phyloP scores from a whole-genome alignment of 768 basidiomycete genomes.

The Leucosporidium yakuticum region DNA sequence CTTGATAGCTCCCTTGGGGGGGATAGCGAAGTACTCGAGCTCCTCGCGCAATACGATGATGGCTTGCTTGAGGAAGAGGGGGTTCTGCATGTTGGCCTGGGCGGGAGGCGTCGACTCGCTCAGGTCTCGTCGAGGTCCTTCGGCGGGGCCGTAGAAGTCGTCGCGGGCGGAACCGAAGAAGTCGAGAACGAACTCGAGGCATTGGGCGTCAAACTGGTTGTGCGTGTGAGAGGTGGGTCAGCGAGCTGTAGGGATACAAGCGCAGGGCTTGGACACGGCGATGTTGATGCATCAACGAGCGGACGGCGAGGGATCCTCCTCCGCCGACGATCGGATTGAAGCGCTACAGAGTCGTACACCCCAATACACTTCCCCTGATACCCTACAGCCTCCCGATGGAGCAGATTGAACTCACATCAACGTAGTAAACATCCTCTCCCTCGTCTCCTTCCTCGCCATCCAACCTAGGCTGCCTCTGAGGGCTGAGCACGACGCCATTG shows the following conservation, averaged over 20 bases:
- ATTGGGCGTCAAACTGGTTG: constrained; percentile 93
- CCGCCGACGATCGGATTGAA: too few species aligned
- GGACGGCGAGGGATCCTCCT: too few species aligned
- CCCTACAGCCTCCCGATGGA: too few species aligned
- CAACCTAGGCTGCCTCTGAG: constrained; percentile 52
- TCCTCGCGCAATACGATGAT: constrained; percentile 98
- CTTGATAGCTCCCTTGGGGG: constrained; percentile 49
- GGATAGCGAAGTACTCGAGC: constrained; percentile 96
- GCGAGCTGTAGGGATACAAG: too few species aligned
- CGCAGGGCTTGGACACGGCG: too few species aligned
- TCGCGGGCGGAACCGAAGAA: constrained; percentile 88
- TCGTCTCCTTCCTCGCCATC: constrained; percentile 71
- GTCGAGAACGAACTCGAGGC: constrained; percentile 84
- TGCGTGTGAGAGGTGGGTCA: too few species aligned
- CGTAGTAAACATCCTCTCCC: constrained; percentile 86
- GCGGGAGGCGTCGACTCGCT: constrained; percentile 19
- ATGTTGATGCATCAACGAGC: too few species aligned
- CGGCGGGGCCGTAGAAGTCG: constrained; percentile 71
- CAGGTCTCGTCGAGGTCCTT: constrained; percentile 30
- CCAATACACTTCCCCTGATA: background rate
- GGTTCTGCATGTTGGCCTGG: constrained; percentile 62
- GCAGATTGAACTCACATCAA: constrained; percentile 66
- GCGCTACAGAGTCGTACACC: too few species aligned
- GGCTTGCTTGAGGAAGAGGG: constrained; percentile 88
- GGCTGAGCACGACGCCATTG: constrained; percentile 86